Evolutionary conservation across 169 alveolate genomes (phyloP), one percentile per base, ranked within the genome.

Genomic region (Eimeria mitis): DNA sequence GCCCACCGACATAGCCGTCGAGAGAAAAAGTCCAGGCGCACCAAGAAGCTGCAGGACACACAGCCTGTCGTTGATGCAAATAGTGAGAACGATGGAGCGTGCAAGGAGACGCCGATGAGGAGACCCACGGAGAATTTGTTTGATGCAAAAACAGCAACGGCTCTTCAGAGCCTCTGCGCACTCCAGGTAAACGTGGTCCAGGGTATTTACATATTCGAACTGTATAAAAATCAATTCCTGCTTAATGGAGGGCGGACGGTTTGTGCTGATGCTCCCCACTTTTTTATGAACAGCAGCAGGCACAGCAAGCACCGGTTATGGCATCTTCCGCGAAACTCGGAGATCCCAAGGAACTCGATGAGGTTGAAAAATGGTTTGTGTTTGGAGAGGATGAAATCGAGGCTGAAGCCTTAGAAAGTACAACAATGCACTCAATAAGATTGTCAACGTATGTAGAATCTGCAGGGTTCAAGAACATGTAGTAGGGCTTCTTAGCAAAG

Each of bases 131-230:
- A 83, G 23, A 1, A 49, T 56, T 54, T 83, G 90, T 87, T 87
- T 65, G 92, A 87, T 37, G 71, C 28, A 21, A 59, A 87, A 11
- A 87, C 92, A 37, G 92, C 92, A 42, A 87, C 42, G 31, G 92
- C 92, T 7, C 92, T 87, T 21, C 65, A 87, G 79, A 87, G 92
- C 83, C 81, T 87, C 65, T 87, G 78, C 21, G 92, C 92, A 25
- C 44, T 87, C 42, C 92, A 61, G 79, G 92, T 87, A 49, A 37
- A 34, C 92, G 49, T 56, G 59, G 37, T 19, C 34, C 37, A 7
- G 70, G 75, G 34, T 21, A 40, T 49, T 4, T 40, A 13, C 23
- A 59, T 42, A 23, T 49, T 21, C 28, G 81, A 56, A 3, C 40
- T 19, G 49, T 34, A 34, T 31, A 54, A 40, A 61, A 31, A 2